Conservation (phyloP, 2,329 filamentous ascomycete genomes). For the Mycosphaerella arachidis region DNA sequence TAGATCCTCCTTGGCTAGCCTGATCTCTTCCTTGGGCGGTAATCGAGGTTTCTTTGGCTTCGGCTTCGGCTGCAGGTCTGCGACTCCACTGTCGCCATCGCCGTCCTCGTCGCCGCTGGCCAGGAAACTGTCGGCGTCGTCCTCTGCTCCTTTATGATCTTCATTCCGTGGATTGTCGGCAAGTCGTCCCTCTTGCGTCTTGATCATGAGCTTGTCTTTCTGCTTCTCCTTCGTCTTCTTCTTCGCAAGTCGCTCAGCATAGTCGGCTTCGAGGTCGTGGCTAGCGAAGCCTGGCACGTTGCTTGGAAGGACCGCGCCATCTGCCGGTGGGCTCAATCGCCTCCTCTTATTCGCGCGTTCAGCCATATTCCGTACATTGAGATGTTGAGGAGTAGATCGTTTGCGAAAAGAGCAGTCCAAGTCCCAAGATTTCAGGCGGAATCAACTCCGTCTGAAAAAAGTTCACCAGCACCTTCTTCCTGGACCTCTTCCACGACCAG, state of each 20-base stretch:
- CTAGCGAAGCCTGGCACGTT: constrained; percentile 45
- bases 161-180: constrained; percentile 48
- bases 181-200: constrained; percentile 72
- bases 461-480: background rate
- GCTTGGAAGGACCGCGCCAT: constrained; percentile 17
- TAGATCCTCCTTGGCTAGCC: constrained; percentile 86
- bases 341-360: constrained; percentile 48
- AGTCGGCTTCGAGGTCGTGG: constrained; percentile 91
- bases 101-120: constrained; percentile 48
- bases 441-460: background rate
- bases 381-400: constrained; percentile 2
- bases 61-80: constrained; percentile 45
- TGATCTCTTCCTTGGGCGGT: constrained; percentile 71
- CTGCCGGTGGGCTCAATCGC: constrained; percentile 46
- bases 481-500: background rate
- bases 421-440: constrained; percentile 4
- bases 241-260: constrained; percentile 75
- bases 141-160: constrained; percentile 34
- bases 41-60: constrained; percentile 57
- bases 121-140: constrained; percentile 59
- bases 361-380: constrained; percentile 38
- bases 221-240: constrained; percentile 62
- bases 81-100: constrained; percentile 42
- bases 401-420: background rate
- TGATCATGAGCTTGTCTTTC: constrained; percentile 75